Conservation (phyloP, 495 filamentous ascomycete species). For the Penicillium antarcticum region DNA sequence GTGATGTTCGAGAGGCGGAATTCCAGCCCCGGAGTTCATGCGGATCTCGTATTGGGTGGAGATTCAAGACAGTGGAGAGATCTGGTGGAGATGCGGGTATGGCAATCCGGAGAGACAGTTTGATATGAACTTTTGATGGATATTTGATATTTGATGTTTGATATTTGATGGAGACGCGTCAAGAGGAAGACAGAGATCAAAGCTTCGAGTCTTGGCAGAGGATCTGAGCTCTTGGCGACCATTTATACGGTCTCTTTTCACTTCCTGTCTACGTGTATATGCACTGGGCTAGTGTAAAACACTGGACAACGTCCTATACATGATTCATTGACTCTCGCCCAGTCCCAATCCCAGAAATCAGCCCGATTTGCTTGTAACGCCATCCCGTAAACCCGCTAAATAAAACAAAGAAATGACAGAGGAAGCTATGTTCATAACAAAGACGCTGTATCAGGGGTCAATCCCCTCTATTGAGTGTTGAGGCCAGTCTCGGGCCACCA, state of each 20-base stretch:
- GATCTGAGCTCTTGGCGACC: neutral
- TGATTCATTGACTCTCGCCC: no score
- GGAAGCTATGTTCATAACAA: conserved; percentile 16
- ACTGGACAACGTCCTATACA: neutral
- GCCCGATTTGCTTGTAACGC: conserved; percentile 19
- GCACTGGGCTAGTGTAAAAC: neutral
- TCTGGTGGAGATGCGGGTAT: neutral
- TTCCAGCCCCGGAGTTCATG: no score
- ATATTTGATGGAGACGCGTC: neutral
- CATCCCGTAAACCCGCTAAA: conserved; percentile 26
- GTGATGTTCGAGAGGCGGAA: no score
- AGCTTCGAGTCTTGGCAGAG: conserved; percentile 6
- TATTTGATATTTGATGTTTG: neutral
- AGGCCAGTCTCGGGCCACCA: conserved; percentile 16
- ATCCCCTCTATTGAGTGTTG: conserved; percentile 15
- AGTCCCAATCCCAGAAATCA: neutral
- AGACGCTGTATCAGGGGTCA: conserved; percentile 44
- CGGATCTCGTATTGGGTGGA: no score
- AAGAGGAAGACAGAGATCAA: conserved; percentile 3
- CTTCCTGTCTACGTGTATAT: conserved; percentile 3
- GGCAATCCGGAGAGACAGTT: no score
- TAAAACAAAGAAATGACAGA: conserved; percentile 17
- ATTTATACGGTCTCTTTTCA: neutral
- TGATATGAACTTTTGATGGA: no score
- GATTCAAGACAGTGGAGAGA: conserved; percentile 15